Evolutionary conservation across 768 basidiomycete species (phyloP).

Genomic region (Agrocybe praecox): DNA sequence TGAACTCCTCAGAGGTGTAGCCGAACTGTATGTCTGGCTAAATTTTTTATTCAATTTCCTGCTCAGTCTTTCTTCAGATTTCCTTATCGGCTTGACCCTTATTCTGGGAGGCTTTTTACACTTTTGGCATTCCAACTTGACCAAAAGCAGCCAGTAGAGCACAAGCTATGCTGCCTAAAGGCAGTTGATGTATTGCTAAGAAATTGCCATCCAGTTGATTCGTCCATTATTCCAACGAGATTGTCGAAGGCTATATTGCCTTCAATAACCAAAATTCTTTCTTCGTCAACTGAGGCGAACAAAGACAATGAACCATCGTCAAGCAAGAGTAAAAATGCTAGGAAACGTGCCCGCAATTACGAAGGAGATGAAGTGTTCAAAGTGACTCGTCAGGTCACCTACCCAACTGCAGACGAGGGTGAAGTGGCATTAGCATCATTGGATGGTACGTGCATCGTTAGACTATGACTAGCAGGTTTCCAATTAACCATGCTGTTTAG

Average conservation of each 20-base stretch:
- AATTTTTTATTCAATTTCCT: not conserved
- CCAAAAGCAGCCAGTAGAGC: slow-evolving; percentile 37
- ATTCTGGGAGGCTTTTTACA: slow-evolving; percentile 53
- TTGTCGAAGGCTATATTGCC: slow-evolving; percentile 57
- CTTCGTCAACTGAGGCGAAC: slow-evolving; percentile 26
- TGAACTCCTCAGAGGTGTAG: slow-evolving; percentile 48
- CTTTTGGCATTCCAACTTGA: slow-evolving; percentile 66
- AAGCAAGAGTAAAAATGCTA: slow-evolving; percentile 53
- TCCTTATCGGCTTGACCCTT: slow-evolving; percentile 55
- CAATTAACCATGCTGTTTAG: slow-evolving; percentile 33
- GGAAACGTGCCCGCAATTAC: slow-evolving; percentile 69
- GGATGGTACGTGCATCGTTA: slow-evolving; percentile 48
- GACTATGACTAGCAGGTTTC: not conserved
- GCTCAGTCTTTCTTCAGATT: slow-evolving; percentile 37
- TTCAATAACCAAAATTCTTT: slow-evolving; percentile 48
- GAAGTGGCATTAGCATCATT: slow-evolving; percentile 54
- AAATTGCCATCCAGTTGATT: slow-evolving; percentile 46
- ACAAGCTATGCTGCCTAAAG: slow-evolving; percentile 46
- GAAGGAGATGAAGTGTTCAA: slow-evolving; percentile 79
- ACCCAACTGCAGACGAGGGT: slow-evolving; percentile 51
- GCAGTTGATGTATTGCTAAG: slow-evolving; percentile 45
- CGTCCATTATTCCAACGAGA: slow-evolving; percentile 51
- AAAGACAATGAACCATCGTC: slow-evolving; percentile 19
- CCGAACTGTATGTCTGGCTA: slow-evolving; percentile 47
- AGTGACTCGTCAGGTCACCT: slow-evolving; percentile 45